Conservation (phyloP, 139 green algal genomes). For the Chara braunii region DNA sequence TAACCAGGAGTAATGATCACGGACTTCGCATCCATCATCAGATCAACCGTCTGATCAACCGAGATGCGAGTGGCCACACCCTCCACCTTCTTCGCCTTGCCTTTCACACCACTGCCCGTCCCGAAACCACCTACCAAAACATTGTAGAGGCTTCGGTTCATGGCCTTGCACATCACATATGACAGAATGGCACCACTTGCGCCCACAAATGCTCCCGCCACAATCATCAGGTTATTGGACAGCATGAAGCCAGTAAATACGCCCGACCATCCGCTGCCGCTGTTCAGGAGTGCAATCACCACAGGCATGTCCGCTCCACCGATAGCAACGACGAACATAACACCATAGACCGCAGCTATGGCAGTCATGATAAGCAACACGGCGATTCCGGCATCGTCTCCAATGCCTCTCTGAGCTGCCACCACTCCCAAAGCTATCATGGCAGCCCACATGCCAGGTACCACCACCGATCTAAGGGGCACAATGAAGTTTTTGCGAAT, state of each 20-base stretch:
- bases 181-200: conserved; percentile 30
- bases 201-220: conserved; percentile 26
- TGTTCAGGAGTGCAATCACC: conserved; percentile 40
- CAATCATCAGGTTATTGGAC: conserved; percentile 32
- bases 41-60: not conserved
- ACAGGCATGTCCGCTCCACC: conserved; percentile 41
- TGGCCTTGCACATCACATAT: conserved; percentile 43
- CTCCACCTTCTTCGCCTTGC: not conserved
- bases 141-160: conserved; percentile 33
- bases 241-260: conserved; percentile 24
- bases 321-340: conserved; percentile 16
- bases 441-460: too few relatives aligned
- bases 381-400: not conserved
- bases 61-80: not conserved
- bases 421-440: too few relatives aligned
- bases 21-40: conserved; percentile 4
- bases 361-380: not conserved
- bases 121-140: conserved; percentile 10
- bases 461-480: too few relatives aligned
- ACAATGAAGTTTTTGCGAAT: too few relatives aligned
- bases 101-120: not conserved
- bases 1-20: conserved; percentile 85
- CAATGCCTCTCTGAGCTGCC: conserved; percentile 2
- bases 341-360: not conserved
- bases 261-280: conserved; percentile 10